phyloP scores from a whole-genome alignment of 1,284 basidiomycete genomes.

The Anthracocystis setariae region DNA sequence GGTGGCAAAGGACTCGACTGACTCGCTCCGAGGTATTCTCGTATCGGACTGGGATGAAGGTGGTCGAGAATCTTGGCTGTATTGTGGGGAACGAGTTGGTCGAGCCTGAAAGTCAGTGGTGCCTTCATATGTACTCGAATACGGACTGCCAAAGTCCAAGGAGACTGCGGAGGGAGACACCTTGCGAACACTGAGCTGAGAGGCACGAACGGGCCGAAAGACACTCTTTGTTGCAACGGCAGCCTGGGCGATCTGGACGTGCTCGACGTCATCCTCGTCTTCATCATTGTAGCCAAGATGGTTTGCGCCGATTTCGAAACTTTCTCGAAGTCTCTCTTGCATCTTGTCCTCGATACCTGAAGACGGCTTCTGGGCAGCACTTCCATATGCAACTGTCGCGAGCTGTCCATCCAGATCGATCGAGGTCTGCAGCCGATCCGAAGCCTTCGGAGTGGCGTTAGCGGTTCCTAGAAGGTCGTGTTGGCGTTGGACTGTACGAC shows the following conservation, averaged over 20 bases:
- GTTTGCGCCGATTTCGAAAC: conserved; percentile 12
- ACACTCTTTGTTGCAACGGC: conserved; percentile 37
- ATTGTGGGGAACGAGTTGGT: conserved; percentile 10
- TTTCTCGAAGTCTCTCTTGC: conserved; percentile 29
- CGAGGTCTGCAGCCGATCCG: conserved; percentile 21
- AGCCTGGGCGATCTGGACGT: conserved; percentile 39
- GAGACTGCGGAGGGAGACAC: conserved; percentile 24
- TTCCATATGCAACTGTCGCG: not conserved
- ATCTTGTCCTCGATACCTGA: conserved; percentile 9
- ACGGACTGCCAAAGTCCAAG: conserved; percentile 20
- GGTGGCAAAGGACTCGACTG: conserved; percentile 27
- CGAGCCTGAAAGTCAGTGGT: conserved; percentile 17
- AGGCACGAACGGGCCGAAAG: conserved; percentile 28
- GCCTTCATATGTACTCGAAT: conserved; percentile 24
- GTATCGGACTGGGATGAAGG: conserved; percentile 22
- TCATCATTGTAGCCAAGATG: conserved; percentile 11
- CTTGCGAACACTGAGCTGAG: conserved; percentile 27
- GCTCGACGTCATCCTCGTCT: conserved; percentile 36
- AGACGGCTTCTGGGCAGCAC: not conserved
- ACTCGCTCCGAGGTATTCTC: conserved; percentile 19
- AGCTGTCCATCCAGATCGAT: conserved; percentile 18
- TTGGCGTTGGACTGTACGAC: conserved; percentile 11
- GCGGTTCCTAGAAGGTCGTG: conserved; percentile 13
- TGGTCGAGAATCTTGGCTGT: conserved; percentile 7
- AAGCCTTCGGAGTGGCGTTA: conserved; percentile 36